These are phyloP conservation scores for Panicum virgatum DNA, from an alignment of 202 grass and related monocot genomes.

Conservation along the genomic window DNA sequence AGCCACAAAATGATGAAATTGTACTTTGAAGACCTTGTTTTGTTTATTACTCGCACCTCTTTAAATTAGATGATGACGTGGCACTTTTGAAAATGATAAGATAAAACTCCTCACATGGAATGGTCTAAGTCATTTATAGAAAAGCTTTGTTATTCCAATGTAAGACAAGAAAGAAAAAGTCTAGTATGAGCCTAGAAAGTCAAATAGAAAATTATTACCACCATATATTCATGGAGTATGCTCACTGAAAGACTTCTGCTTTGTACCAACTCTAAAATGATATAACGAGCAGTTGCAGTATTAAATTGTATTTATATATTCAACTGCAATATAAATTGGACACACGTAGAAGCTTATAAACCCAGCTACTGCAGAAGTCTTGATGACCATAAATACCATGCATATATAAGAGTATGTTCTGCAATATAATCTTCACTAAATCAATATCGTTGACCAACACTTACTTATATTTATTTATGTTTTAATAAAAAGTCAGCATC, in stretches of 20 bases:
- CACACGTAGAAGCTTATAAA: too few species aligned
- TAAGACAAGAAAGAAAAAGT: background rate
- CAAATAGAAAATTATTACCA: background rate
- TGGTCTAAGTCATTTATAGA: background rate
- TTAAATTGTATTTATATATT: background rate
- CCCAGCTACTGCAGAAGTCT: background rate
- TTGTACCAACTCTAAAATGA: background rate
- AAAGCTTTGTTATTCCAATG: background rate
- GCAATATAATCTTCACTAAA: background rate
- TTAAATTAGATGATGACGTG: too few species aligned
- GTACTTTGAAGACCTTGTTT: too few species aligned
- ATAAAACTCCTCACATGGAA: too few species aligned
- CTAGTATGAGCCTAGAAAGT: background rate
- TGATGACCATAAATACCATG: background rate
- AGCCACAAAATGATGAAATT: too few species aligned
- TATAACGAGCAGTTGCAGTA: background rate
- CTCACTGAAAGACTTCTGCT: background rate
- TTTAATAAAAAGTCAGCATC: background rate
- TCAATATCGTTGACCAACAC: background rate
- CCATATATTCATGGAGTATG: background rate
- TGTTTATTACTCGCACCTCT: too few species aligned
- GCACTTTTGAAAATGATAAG: too few species aligned
- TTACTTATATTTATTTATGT: background rate
- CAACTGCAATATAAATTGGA: background rate
- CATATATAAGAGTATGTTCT: background rate